Base-by-base conservation (phyloP, 2,329 filamentous ascomycete species). In the Colletotrichum abscissum region DNA sequence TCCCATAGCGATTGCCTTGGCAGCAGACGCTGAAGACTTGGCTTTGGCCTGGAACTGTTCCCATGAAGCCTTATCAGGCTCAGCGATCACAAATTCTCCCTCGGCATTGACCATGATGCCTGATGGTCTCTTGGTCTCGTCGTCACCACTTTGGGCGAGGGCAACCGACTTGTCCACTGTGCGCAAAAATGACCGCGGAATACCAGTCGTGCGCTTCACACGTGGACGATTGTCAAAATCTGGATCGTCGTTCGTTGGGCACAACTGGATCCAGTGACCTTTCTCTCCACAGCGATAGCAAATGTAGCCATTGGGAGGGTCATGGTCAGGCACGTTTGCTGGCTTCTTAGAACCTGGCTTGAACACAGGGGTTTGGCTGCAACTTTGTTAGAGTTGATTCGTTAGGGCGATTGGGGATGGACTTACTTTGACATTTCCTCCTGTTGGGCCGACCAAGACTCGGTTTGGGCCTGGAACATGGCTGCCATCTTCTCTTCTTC, bases 221-320 rank as follows among this genome's bases (percentile, higher is more conserved):
- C 96, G 92, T 63, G 95, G 95, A 67, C 95, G 93, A 77, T 95
- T 95, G 84, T 99, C 97, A 82, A 95, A 98, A 74, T 95, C 95
- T 3, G 97, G 96, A 77, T 99, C 95, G 81, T 98, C 95, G 82
- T 99, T 99, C n/a, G 96, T 99, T 7, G 97, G 97, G 80, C 97
- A 99, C 65, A 94, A 91, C 84, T 98, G 96, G 75, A 99, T 99
- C 96, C 96, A 99, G 82, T 99, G 97, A n/a, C 95, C 97, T 85
- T 98, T 98, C 82, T 98, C 93, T 74, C 95, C 94, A 83, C 97
- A 99, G 63, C 97, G 93, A 81, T 98, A 98, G 85, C 97, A 99
- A 74, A 98, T 93, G 82, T 99, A 99, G 66, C 95, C 95, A 66
- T 94, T 93, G 1, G 97, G 97, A 2, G 97, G 95, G 58, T 97